Conservation (phyloP, 179 eudicot species). For the Pouteria campechiana region DNA sequence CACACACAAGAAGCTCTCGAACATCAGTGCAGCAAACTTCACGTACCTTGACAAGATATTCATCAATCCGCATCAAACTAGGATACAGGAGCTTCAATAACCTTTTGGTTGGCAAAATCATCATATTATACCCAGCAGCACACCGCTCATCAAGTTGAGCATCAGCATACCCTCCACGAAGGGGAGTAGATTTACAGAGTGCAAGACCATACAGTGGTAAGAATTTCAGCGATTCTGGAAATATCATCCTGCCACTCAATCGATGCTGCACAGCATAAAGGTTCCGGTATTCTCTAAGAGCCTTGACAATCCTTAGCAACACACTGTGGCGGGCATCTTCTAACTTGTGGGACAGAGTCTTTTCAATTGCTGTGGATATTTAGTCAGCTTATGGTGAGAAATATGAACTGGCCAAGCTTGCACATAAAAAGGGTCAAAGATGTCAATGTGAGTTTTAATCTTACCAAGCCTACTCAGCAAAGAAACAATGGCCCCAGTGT, state of each 20-base stretch:
- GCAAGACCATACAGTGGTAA: conserved; percentile 71
- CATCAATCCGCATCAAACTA: conserved; percentile 71
- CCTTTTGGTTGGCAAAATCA: conserved; percentile 79
- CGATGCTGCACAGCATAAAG: conserved; percentile 88
- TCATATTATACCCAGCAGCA: conserved; percentile 83
- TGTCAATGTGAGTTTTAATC: too few relatives aligned
- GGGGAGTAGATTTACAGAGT: conserved; percentile 63
- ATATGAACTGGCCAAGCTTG: not conserved
- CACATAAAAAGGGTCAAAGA: too few relatives aligned
- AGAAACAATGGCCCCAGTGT: conserved; percentile 83
- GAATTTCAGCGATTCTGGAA: conserved; percentile 82
- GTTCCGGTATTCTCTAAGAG: conserved; percentile 80
- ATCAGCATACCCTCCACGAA: conserved; percentile 89
- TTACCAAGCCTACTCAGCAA: conserved; percentile 82
- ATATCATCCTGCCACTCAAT: conserved; percentile 82
- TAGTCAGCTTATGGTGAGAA: not conserved
- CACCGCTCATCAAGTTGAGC: conserved; percentile 88
- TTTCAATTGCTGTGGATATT: conserved; percentile 79
- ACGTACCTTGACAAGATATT: conserved; percentile 56
- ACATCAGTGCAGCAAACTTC: too few relatives aligned
- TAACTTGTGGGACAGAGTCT: conserved; percentile 60
- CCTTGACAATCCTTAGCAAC: conserved; percentile 62
- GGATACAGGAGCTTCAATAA: conserved; percentile 83
- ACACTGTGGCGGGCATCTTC: conserved; percentile 72
- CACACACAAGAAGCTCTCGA: conserved; percentile 1